Base-by-base conservation (phyloP, 2,329 filamentous ascomycete species). In the Arthrobotrys entomopaga region DNA sequence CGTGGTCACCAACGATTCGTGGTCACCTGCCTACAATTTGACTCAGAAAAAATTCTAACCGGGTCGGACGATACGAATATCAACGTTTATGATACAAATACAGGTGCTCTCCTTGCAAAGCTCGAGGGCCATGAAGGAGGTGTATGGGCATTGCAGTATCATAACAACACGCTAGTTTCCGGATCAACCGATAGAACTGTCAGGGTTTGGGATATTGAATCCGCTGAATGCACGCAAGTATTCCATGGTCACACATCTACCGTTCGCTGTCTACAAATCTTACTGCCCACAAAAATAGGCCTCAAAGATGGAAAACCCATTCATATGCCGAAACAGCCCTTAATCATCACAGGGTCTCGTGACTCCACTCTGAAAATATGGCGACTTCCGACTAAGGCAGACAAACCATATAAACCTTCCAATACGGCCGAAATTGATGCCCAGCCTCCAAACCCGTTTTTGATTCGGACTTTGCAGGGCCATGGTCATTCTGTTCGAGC, bases 171-270 rank as follows among this genome's bases (percentile, higher is more conserved):
- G 15, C 84, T 99, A 19, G 95, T 99, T 1, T 99, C 95, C 15
- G 95, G 95, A 1, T 97, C 93, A 5, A 99, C 95, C 0, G 95
- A 99, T 82, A 87, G 95, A 53, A 96, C 95, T 10, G 95, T 99
- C n/a, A 89, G 95, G n/a, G 94, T 99, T 0, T 99, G 95, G 95
- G 94, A 99, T 80, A 97, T 99, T 76, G 92, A 96, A 80, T 90
- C 90, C 78, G 95, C 93, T 0, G 87, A 91, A 52, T 97, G 94
- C 81, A 94, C 93, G 10, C 95, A 99, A 80, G 90, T 97, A 0
- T 99, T 99, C 81, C 93, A 97, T 80, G 96, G 95, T 0, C 95
- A 99, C 80, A 99, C 95, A 8, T 98, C 94, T 48, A 99, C 95
- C 13, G 95, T 99, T 2, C 90, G 95, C 76, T 99, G 95, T 80